phyloP scores from a whole-genome alignment of 306 rosid genomes.

The Vigna angularis region DNA sequence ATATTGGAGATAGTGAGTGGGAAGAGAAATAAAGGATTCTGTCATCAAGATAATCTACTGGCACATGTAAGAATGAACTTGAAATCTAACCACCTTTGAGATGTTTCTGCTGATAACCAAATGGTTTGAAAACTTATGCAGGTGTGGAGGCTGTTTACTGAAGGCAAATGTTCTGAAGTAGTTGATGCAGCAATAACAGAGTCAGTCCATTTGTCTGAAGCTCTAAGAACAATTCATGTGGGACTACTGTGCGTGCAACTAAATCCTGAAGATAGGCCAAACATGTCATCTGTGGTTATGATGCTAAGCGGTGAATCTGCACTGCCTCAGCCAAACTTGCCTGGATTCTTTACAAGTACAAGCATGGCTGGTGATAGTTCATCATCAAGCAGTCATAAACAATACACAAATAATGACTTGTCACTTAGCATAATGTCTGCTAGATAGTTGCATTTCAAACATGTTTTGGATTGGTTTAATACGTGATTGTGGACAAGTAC shows the following conservation, averaged over 20 bases:
- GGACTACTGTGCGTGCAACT: conserved; percentile 26
- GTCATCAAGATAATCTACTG: conserved; percentile 40
- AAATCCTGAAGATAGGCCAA: conserved; percentile 33
- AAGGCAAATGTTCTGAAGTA: conserved; percentile 39
- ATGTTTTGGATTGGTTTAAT: not conserved
- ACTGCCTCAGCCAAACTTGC: conserved; percentile 55
- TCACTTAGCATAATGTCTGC: not conserved
- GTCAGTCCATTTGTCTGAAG: conserved; percentile 11
- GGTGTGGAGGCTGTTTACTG: conserved; percentile 30
- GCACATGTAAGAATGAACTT: conserved; percentile 24
- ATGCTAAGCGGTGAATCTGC: conserved; percentile 32
- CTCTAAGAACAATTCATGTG: conserved; percentile 28
- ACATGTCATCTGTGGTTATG: conserved; percentile 22
- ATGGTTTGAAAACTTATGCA: not conserved
- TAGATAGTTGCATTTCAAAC: not conserved
- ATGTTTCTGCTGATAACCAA: conserved; percentile 5
- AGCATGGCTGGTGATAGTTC: not conserved
- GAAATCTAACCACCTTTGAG: not conserved
- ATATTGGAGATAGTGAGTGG: conserved; percentile 40
- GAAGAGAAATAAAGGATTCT: conserved; percentile 39
- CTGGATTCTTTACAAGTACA: conserved; percentile 43
- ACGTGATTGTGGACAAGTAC: not conserved
- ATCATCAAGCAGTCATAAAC: conserved; percentile 13
- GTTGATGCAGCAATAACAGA: conserved; percentile 35
- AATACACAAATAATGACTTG: not conserved